These are phyloP conservation scores for Castanea crenata DNA, from an alignment of 306 rosid genomes.

Conservation along the genomic window DNA sequence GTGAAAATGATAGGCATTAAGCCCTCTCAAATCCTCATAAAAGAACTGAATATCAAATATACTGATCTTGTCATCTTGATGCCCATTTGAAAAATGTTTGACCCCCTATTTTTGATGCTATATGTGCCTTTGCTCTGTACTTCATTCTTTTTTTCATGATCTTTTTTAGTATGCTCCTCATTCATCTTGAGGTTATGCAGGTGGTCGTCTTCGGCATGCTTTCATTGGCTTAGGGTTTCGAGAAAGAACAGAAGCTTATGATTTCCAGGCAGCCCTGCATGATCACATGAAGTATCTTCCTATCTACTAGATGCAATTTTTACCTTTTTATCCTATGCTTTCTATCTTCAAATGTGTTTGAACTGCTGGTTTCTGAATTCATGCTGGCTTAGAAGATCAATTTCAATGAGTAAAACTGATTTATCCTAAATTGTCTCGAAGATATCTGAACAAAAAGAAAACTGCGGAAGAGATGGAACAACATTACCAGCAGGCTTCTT, in stretches of 20 bases:
- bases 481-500: slow-evolving; percentile 80
- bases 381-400: slow-evolving; percentile 1
- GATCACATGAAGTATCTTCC: slow-evolving; percentile 88
- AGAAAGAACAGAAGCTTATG: slow-evolving; percentile 96
- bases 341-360: slow-evolving; percentile 17
- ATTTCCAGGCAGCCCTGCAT: slow-evolving; percentile 96
- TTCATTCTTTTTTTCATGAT: background rate
- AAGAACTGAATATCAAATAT: background rate
- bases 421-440: slow-evolving; percentile 26
- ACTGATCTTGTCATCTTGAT: background rate
- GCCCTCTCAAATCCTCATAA: background rate
- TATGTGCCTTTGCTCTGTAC: slow-evolving; percentile 7
- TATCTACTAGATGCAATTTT: slow-evolving; percentile 20
- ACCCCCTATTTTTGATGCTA: background rate
- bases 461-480: slow-evolving; percentile 98
- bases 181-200: slow-evolving; percentile 40
- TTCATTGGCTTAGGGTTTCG: slow-evolving; percentile 95
- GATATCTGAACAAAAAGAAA: slow-evolving; percentile 90
- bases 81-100: background rate
- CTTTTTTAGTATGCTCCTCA: slow-evolving; percentile 7
- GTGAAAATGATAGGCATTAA: background rate
- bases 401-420: slow-evolving; percentile 4
- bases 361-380: background rate
- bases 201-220: slow-evolving; percentile 91
- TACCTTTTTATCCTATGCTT: slow-evolving; percentile 7